phyloP scores from a whole-genome alignment of 495 filamentous ascomycete species.

The Parachaetomium inaequale region DNA sequence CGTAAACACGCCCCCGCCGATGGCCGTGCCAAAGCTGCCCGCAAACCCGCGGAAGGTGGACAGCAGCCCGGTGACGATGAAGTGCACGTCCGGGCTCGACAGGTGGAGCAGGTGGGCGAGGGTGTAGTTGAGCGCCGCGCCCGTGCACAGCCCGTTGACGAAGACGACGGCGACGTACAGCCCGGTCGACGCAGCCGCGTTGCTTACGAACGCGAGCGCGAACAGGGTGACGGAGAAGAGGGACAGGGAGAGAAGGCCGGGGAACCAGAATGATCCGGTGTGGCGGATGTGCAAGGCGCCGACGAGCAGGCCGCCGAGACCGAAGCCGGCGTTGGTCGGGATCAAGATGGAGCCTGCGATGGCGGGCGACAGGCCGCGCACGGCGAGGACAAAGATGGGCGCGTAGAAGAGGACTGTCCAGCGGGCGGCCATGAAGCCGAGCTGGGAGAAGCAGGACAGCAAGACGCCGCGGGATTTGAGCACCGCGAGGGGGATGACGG shows the following conservation, averaged over 20 bases:
- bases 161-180: constrained; percentile 57
- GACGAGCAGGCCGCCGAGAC: constrained; percentile 61
- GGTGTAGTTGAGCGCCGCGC: constrained; percentile 70
- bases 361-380: constrained; percentile 61
- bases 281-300: constrained; percentile 69
- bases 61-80: constrained; percentile 65
- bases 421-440: constrained; percentile 70
- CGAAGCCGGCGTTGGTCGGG: constrained; percentile 74
- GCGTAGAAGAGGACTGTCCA: constrained; percentile 76
- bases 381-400: constrained; percentile 69
- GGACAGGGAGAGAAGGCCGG: constrained; percentile 51
- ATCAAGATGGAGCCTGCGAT: constrained; percentile 67
- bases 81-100: constrained; percentile 58
- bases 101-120: constrained; percentile 71
- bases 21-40: constrained; percentile 69
- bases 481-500: constrained; percentile 65
- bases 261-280: constrained; percentile 60
- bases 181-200: constrained; percentile 39
- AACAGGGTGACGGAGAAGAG: constrained; percentile 54
- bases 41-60: constrained; percentile 73
- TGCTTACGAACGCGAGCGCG: constrained; percentile 49
- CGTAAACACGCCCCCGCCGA: constrained; percentile 71
- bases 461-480: constrained; percentile 61
- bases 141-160: constrained; percentile 64
- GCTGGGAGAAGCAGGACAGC: constrained; percentile 63